These are phyloP conservation scores for Lasiosphaeria miniovina DNA, from an alignment of 495 filamentous ascomycete species.

Conservation along the genomic window DNA sequence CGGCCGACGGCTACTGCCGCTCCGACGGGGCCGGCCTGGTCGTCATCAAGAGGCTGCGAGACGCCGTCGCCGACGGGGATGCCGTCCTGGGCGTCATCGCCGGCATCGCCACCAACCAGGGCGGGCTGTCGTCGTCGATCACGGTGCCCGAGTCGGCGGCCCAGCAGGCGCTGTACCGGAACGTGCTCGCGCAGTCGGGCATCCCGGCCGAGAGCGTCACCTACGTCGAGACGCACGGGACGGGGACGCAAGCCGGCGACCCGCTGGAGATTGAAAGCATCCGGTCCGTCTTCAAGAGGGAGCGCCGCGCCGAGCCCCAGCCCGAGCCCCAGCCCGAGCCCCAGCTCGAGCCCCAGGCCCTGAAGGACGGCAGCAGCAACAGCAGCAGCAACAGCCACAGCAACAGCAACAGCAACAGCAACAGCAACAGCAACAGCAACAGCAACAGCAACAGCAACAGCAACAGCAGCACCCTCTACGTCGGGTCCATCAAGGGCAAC, in stretches of 20 bases:
- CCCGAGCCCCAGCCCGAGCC: not conserved
- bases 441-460: too few relatives aligned
- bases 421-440: slow-evolving; percentile 23
- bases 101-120: slow-evolving; percentile 50
- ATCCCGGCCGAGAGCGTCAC: slow-evolving; percentile 56
- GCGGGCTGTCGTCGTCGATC: slow-evolving; percentile 57
- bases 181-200: slow-evolving; percentile 55
- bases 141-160: slow-evolving; percentile 60
- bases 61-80: slow-evolving; percentile 48
- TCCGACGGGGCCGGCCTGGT: slow-evolving; percentile 34
- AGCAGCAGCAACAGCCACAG: slow-evolving; percentile 1
- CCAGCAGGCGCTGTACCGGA: slow-evolving; percentile 57
- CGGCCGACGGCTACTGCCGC: slow-evolving; percentile 50
- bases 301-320: slow-evolving; percentile 29
- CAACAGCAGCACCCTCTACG: slow-evolving; percentile 51
- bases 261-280: slow-evolving; percentile 62
- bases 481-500: slow-evolving; percentile 74
- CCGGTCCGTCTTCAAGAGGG: slow-evolving; percentile 56
- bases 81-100: slow-evolving; percentile 53
- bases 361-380: too few relatives aligned
- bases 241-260: slow-evolving; percentile 70
- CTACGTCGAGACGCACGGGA: slow-evolving; percentile 75
- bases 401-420: slow-evolving; percentile 36
- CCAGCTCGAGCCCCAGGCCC: too few relatives aligned
- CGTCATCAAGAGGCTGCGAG: slow-evolving; percentile 48